Evolutionary conservation across 2,329 filamentous ascomycete species (phyloP).

Genomic region (Curvularia eragrostidis): DNA sequence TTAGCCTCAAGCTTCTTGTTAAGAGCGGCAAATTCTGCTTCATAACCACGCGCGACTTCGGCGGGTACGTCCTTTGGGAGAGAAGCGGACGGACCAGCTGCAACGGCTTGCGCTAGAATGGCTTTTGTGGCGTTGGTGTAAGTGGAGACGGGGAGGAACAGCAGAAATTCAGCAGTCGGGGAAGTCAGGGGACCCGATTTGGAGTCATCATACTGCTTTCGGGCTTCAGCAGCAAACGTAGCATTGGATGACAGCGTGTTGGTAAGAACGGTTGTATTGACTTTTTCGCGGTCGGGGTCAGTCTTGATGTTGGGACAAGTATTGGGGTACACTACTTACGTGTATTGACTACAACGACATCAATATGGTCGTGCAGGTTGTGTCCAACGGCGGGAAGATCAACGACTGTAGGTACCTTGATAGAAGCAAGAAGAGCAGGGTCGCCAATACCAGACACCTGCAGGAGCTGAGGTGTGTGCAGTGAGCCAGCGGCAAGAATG

Average conservation of each 20-base stretch:
- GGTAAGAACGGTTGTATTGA: slow-evolving; percentile 22
- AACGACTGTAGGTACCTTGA: slow-evolving; percentile 28
- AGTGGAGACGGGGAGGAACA: slow-evolving; percentile 29
- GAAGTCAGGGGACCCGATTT: slow-evolving; percentile 23
- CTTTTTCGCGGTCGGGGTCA: neutral
- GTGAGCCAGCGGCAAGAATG: slow-evolving; percentile 34
- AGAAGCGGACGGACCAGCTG: slow-evolving; percentile 24
- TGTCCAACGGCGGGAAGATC: slow-evolving; percentile 38
- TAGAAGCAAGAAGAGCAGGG: slow-evolving; percentile 23
- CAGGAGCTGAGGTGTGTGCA: slow-evolving; percentile 38
- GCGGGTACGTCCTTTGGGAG: slow-evolving; percentile 23
- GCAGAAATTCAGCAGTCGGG: slow-evolving; percentile 32
- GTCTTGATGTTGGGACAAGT: neutral
- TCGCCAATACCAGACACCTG: slow-evolving; percentile 41
- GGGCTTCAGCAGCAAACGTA: slow-evolving; percentile 31
- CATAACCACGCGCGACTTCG: slow-evolving; percentile 29
- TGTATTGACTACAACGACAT: slow-evolving; percentile 20
- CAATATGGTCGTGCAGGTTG: slow-evolving; percentile 34
- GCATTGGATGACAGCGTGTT: slow-evolving; percentile 21
- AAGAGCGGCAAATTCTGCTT: slow-evolving; percentile 22
- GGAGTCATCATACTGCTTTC: slow-evolving; percentile 21
- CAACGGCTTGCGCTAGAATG: slow-evolving; percentile 24
- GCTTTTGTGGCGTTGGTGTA: slow-evolving; percentile 26
- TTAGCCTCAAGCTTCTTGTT: slow-evolving; percentile 27
- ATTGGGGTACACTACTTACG: neutral